Percentiles rank a stretch among this genome's conserved stretches.
These are phyloP conservation scores for Aspergillus fructus DNA, from an alignment of 2,329 filamentous ascomycete species.

Conservation along the genomic window DNA sequence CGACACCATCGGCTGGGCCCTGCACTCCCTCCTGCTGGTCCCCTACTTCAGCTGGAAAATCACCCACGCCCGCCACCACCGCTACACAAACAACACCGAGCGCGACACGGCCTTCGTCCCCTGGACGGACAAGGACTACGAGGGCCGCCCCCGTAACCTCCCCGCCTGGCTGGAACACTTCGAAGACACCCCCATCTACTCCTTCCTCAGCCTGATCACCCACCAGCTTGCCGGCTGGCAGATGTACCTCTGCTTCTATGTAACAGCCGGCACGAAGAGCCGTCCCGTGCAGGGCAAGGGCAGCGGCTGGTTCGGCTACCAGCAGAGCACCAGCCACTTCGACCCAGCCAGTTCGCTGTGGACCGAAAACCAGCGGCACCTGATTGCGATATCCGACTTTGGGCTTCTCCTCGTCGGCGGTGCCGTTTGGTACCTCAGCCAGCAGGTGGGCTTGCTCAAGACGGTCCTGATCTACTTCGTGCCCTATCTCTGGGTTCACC, in stretches of 20 bases:
- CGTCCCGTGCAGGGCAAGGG: slow-evolving; percentile 30
- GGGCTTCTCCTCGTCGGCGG: slow-evolving; percentile 55
- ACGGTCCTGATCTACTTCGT: slow-evolving; percentile 61
- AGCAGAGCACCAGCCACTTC: slow-evolving; percentile 52
- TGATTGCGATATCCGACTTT: slow-evolving; percentile 60
- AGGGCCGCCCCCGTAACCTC: slow-evolving; percentile 44
- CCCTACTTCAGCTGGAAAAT: slow-evolving; percentile 75
- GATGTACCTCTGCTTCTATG: slow-evolving; percentile 62
- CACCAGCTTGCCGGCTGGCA: slow-evolving; percentile 68
- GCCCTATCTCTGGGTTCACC: slow-evolving; percentile 69
- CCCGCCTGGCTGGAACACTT: slow-evolving; percentile 52
- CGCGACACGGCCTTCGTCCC: slow-evolving; percentile 68
- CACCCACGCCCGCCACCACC: slow-evolving; percentile 69
- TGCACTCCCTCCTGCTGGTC: slow-evolving; percentile 66
- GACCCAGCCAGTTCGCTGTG: slow-evolving; percentile 63
- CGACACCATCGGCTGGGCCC: slow-evolving; percentile 60
- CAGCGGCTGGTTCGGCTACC: slow-evolving; percentile 7
- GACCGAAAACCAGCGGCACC: slow-evolving; percentile 56
- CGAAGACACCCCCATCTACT: slow-evolving; percentile 63
- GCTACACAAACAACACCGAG: slow-evolving; percentile 65
- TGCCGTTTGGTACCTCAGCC: slow-evolving; percentile 53
- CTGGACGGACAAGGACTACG: slow-evolving; percentile 38
- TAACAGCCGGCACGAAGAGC: slow-evolving; percentile 50
- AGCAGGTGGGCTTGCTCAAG: slow-evolving; percentile 55
- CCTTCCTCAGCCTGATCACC: slow-evolving; percentile 54